Evolutionary conservation across 768 basidiomycete genomes (phyloP).

Genomic region (Trametes elegans): DNA sequence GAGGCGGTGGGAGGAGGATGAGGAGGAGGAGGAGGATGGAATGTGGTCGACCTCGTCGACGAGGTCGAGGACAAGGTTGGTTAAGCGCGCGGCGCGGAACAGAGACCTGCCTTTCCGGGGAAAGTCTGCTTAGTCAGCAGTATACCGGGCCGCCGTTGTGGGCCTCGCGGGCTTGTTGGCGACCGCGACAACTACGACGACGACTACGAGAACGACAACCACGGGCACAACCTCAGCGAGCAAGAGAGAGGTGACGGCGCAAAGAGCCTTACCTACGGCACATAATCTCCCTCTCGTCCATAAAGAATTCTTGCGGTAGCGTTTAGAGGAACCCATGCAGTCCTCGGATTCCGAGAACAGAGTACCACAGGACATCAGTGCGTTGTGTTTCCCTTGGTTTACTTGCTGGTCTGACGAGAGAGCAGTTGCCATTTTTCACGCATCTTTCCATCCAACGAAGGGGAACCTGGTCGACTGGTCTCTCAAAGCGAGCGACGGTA

Average conservation of each 20-base stretch:
- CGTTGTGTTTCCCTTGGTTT: conserved; percentile 5
- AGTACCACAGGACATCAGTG: conserved; percentile 56
- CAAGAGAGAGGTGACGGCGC: too few relatives aligned
- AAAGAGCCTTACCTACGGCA: too few relatives aligned
- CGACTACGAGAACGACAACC: not conserved
- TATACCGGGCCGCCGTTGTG: conserved; percentile 4
- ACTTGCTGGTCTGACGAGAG: not conserved
- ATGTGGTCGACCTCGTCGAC: not conserved
- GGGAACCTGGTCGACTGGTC: conserved; percentile 83
- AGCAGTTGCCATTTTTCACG: conserved; percentile 81
- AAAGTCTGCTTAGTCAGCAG: not conserved
- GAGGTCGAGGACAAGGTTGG: conserved; percentile 1
- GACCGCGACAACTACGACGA: conserved; percentile 15
- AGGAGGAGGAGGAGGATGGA: not conserved
- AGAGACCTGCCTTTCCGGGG: too few relatives aligned
- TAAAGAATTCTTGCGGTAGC: too few relatives aligned
- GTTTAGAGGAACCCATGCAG: not conserved
- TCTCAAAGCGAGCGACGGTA: conserved; percentile 67
- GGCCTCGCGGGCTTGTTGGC: not conserved
- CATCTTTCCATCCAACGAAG: conserved; percentile 80
- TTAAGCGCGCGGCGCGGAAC: too few relatives aligned
- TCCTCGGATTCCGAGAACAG: conserved; percentile 3
- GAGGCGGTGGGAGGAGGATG: not conserved
- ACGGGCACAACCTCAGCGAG: not conserved
- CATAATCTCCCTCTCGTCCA: too few relatives aligned